phyloP scores from a whole-genome alignment of 2,329 filamentous ascomycete genomes.

The Pseudocercospora pini-densiflorae region DNA sequence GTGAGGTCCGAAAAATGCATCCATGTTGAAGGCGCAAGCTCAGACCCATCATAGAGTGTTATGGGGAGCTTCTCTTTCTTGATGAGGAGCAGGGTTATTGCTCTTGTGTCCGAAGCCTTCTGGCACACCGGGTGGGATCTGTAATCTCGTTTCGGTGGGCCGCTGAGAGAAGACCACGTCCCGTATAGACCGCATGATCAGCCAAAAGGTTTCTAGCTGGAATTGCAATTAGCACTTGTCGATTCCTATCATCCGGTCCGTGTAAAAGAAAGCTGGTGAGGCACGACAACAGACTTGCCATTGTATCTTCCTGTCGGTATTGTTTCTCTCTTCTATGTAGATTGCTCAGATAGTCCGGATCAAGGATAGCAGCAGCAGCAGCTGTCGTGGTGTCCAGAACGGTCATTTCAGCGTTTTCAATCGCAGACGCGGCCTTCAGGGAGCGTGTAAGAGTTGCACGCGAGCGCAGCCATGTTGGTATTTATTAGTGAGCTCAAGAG shows the following conservation, averaged over 20 bases:
- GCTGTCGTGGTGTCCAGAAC: not conserved
- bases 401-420: not conserved
- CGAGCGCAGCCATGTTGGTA: not conserved
- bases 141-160: slow-evolving; percentile 25
- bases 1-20: no score
- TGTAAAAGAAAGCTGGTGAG: not conserved
- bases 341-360: not conserved
- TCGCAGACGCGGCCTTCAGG: not conserved
- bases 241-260: not conserved
- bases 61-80: not conserved
- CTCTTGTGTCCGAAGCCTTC: not conserved
- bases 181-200: slow-evolving; percentile 28
- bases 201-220: slow-evolving; percentile 27
- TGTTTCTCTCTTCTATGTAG: slow-evolving; percentile 7
- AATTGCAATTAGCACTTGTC: not conserved
- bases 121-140: slow-evolving; percentile 22
- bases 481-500: not conserved
- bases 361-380: slow-evolving; percentile 3
- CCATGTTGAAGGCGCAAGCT: not conserved
- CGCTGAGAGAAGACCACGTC: slow-evolving; percentile 30
- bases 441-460: not conserved
- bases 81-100: not conserved
- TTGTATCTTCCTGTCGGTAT: not conserved
- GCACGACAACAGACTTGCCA: not conserved
- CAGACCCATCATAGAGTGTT: not conserved